phyloP scores from a whole-genome alignment of 2,329 filamentous ascomycete genomes.

The Neonectria hederae region DNA sequence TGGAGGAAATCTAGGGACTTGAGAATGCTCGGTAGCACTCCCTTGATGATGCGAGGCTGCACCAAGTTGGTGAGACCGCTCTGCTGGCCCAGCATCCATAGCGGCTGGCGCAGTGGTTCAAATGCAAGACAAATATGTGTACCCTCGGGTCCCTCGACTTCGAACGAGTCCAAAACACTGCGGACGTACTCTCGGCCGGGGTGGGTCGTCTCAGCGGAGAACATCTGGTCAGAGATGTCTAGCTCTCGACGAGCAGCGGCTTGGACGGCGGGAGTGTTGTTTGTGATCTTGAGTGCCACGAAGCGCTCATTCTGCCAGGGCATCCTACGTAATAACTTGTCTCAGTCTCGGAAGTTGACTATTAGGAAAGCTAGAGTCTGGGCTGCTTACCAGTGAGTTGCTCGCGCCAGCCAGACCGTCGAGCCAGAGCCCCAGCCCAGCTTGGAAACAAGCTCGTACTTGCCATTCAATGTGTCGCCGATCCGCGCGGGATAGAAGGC shows the following conservation, averaged over 20 bases:
- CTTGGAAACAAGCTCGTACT: conserved; percentile 51
- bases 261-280: conserved; percentile 36
- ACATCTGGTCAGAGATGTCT: conserved; percentile 37
- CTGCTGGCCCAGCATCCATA: conserved; percentile 41
- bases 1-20: conserved; percentile 53
- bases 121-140: conserved; percentile 37
- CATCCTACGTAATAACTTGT: conserved; percentile 27
- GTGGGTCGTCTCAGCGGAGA: conserved; percentile 32
- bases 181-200: conserved; percentile 36
- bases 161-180: conserved; percentile 37
- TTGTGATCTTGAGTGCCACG: conserved; percentile 44
- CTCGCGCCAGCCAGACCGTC: conserved; percentile 51
- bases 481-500: conserved; percentile 47
- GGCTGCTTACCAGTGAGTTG: conserved; percentile 38
- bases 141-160: conserved; percentile 30
- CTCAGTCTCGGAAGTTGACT: background rate
- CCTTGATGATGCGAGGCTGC: conserved; percentile 36
- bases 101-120: conserved; percentile 39
- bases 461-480: conserved; percentile 45
- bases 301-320: conserved; percentile 38
- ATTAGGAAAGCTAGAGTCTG: background rate
- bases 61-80: conserved; percentile 29
- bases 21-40: conserved; percentile 48
- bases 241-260: conserved; percentile 39
- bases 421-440: conserved; percentile 51